Evolutionary conservation across 305 asterid species (phyloP), one percentile per base, ranked within the genome.

Genomic region (Vinca major): DNA sequence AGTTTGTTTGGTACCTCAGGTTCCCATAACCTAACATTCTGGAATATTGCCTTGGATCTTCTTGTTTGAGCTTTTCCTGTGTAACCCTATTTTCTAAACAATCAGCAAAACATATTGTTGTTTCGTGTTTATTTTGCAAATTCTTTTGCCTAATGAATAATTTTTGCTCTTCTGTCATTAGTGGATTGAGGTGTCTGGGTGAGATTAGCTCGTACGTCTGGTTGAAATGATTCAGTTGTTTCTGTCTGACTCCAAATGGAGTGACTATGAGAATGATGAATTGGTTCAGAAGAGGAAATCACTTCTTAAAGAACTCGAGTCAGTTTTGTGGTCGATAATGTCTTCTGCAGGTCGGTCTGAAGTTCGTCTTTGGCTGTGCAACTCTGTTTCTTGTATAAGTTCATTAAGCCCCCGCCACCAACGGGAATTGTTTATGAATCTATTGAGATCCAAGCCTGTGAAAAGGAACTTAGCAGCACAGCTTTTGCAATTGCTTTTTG

Each of bases 341-440:
- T 77, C 91, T 69, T 83, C 92, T 8, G 85, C 74, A 51, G 86
- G 95, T 63, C 86, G 85, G 64, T 88, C 97, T 67, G 99, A 91
- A 82, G 86, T 91, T 62, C 95, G 99, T 48, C 95, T 91, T 62
- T 91, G 99, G 97, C 95, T 93, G 55, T 91, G 91, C 75, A 81
- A 84, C 72, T 68, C 89, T 16, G 78, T 93, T 67, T 81, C 95
- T 2, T 78, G 88, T 76, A 83, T 93, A 67, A 78, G 72, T 68
- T 86, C 89, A 69, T 79, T 93, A 16, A 75, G 84, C 63, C 85
- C 85, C 47, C 82, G 57, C 54, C 81, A 75, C 72, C 90, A 91
- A 67, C 77, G 76, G 11, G 96, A 91, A 72, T 74, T 93, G 61
- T 91, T 93, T 76, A 49, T 84, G 79, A 84, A 77, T 67, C 74